Evolutionary conservation across 2,329 filamentous ascomycete genomes (phyloP).

Genomic region (Aspergillus novofumigatus): DNA sequence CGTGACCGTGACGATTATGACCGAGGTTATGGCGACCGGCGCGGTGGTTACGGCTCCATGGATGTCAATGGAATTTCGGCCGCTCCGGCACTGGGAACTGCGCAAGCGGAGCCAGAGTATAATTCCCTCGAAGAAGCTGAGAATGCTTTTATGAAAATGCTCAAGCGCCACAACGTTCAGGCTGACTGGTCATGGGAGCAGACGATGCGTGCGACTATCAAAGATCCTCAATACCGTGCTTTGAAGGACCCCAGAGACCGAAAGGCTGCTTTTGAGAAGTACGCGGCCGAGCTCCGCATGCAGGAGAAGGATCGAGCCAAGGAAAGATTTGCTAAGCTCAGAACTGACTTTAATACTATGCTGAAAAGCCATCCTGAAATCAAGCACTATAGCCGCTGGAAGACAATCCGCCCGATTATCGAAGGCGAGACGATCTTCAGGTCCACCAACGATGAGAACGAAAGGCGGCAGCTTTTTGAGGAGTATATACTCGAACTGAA

Average conservation of each 20-base stretch:
- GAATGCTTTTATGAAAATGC: conserved; percentile 84
- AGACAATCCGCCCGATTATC: conserved; percentile 88
- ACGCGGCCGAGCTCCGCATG: conserved; percentile 79
- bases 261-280: conserved; percentile 90
- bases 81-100: conserved; percentile 32
- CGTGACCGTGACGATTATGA: conserved; percentile 49
- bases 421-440: conserved; percentile 94
- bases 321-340: conserved; percentile 85
- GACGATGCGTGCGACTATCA: conserved; percentile 77
- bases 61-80: conserved; percentile 41
- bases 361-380: conserved; percentile 94
- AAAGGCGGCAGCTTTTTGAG: conserved; percentile 85
- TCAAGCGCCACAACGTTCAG: conserved; percentile 79
- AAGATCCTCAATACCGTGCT: conserved; percentile 87
- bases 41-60: conserved; percentile 41
- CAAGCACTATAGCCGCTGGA: conserved; percentile 95
- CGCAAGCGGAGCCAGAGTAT: conserved; percentile 68
- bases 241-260: conserved; percentile 90
- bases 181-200: conserved; percentile 93
- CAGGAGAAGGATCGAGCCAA: conserved; percentile 95
- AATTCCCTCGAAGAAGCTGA: conserved; percentile 81
- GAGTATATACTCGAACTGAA: conserved; percentile 87
- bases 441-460: conserved; percentile 79
- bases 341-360: conserved; percentile 93
- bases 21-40: conserved; percentile 45